Evolutionary conservation across 1,284 basidiomycete species (phyloP).

Genomic region (Erythrobasidium hasegawianum): DNA sequence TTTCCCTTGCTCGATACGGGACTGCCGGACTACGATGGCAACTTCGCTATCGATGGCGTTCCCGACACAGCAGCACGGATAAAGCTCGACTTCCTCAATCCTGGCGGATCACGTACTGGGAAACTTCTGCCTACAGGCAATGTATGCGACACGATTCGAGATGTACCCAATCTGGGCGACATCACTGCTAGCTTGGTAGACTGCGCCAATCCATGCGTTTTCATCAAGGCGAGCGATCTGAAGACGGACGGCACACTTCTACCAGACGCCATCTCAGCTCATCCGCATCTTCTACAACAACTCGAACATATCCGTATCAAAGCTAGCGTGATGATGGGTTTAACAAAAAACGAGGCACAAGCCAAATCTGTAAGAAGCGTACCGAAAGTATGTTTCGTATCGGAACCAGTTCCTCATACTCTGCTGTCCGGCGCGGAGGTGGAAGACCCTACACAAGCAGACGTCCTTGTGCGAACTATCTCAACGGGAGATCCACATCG

Average conservation of each 20-base stretch:
- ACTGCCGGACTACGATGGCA: constrained; percentile 42
- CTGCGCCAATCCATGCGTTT: constrained; percentile 68
- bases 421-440: constrained; percentile 13
- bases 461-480: constrained; percentile 61
- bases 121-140: constrained; percentile 63
- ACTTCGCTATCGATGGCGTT: constrained; percentile 60
- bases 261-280: constrained; percentile 46
- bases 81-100: constrained; percentile 62
- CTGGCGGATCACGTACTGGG: constrained; percentile 65
- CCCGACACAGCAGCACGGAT: constrained; percentile 63
- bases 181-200: constrained; percentile 61
- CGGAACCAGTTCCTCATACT: constrained; percentile 46
- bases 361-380: constrained; percentile 50
- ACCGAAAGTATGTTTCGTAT: constrained; percentile 65
- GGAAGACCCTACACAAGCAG: constrained; percentile 49
- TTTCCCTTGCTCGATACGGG: constrained; percentile 4
- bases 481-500: constrained; percentile 70
- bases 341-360: constrained; percentile 59
- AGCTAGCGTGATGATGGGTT: constrained; percentile 62
- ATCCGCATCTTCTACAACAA: constrained; percentile 18
- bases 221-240: constrained; percentile 57
- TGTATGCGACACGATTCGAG: constrained; percentile 53
- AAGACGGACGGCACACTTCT: constrained; percentile 44
- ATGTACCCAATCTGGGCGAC: constrained; percentile 36
- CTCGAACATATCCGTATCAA: constrained; percentile 59